Evolutionary conservation across 78 protist genomes (phyloP).

Genomic region (Dictyostelium brefeldianum): DNA sequence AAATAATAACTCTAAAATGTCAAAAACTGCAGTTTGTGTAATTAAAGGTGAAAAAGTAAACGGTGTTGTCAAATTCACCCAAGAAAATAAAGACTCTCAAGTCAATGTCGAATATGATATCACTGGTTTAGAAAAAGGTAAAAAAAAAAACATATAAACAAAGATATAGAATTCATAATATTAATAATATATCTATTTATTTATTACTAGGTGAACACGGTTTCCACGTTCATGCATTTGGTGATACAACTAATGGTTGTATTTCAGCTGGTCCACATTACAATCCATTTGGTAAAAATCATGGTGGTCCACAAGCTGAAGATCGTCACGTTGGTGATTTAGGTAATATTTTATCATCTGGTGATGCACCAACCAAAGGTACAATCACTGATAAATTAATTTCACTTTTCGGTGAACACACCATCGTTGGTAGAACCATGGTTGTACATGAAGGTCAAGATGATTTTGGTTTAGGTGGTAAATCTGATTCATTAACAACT

Average conservation of each 20-base stretch:
- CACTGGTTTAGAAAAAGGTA: conserved; percentile 35
- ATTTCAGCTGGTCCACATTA: conserved; percentile 89
- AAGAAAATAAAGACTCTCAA: conserved; percentile 27
- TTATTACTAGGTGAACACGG: conserved; percentile 83
- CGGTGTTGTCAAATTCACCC: conserved; percentile 68
- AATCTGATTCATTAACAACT: conserved; percentile 86
- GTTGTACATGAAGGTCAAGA: conserved; percentile 85
- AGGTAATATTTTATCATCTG: conserved; percentile 83
- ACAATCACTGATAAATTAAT: conserved; percentile 73
- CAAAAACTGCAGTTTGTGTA: conserved; percentile 61
- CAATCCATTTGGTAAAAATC: conserved; percentile 88
- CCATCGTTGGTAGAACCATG: conserved; percentile 89
- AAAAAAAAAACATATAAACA: not conserved
- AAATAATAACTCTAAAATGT: conserved; percentile 11
- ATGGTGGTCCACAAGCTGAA: conserved; percentile 86
- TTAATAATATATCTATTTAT: not conserved
- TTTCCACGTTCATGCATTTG: conserved; percentile 88
- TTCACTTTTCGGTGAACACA: conserved; percentile 81
- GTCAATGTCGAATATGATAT: conserved; percentile 49
- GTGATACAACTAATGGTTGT: conserved; percentile 88
- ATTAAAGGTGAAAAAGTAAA: conserved; percentile 56
- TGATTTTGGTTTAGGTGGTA: conserved; percentile 93
- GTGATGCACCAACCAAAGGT: conserved; percentile 54
- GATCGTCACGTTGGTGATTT: conserved; percentile 88
- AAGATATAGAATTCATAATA: not conserved